Evolutionary conservation across 2,329 filamentous ascomycete species (phyloP).

Genomic region (Epichloe typhina): DNA sequence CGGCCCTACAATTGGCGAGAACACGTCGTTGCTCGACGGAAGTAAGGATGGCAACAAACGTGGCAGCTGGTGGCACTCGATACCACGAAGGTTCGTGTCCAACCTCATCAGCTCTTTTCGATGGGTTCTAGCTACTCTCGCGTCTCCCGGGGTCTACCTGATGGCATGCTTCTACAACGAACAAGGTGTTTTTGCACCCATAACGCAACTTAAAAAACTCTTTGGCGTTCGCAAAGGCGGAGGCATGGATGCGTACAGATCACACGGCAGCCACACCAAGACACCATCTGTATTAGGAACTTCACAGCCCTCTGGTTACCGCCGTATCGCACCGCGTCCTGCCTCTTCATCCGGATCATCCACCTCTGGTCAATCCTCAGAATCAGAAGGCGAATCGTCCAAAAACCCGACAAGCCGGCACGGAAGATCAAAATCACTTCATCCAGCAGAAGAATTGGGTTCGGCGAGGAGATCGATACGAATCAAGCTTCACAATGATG

Average conservation of each 20-base stretch:
- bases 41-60: constrained; percentile 23
- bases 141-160: constrained; percentile 69
- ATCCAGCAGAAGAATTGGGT: constrained; percentile 45
- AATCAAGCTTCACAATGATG: constrained; percentile 80
- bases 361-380: constrained; percentile 56
- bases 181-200: constrained; percentile 63
- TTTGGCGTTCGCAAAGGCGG: constrained; percentile 33
- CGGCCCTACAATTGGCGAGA: constrained; percentile 36
- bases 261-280: background rate
- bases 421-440: constrained; percentile 49
- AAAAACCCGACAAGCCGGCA: constrained; percentile 30
- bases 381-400: constrained; percentile 50
- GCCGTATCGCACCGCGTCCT: constrained; percentile 15
- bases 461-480: constrained; percentile 69
- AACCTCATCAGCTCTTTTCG: constrained; percentile 64
- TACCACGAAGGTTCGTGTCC: constrained; percentile 57
- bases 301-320: constrained; percentile 14
- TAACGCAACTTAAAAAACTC: constrained; percentile 60
- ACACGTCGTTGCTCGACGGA: constrained; percentile 44
- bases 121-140: constrained; percentile 65
- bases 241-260: constrained; percentile 14
- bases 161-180: constrained; percentile 75
- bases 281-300: background rate
- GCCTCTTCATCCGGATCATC: constrained; percentile 25
- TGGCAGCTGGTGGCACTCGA: constrained; percentile 35